Evolutionary conservation across 2,329 filamentous ascomycete species (phyloP).

Genomic region (Aspergillus candidus): DNA sequence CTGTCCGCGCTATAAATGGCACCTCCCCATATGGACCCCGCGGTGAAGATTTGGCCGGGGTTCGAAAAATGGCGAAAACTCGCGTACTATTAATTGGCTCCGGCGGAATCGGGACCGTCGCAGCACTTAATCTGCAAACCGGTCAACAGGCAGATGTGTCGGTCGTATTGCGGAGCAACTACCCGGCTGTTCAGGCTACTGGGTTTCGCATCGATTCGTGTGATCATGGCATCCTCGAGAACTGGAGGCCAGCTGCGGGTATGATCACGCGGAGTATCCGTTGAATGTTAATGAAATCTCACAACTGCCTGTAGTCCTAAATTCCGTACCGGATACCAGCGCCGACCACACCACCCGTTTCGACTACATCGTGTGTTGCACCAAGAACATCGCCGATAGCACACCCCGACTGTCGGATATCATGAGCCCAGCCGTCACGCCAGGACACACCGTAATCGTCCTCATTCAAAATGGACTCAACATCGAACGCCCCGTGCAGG

Average conservation of each 20-base stretch:
- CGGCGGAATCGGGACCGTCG: slow-evolving; percentile 53
- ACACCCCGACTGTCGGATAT: slow-evolving; percentile 45
- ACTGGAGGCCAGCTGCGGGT: slow-evolving; percentile 45
- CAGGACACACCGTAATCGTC: slow-evolving; percentile 48
- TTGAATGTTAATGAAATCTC: not conserved
- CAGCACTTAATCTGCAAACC: slow-evolving; percentile 49
- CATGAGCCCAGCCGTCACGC: slow-evolving; percentile 48
- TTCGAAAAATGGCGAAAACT: slow-evolving; percentile 20
- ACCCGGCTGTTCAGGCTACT: slow-evolving; percentile 38
- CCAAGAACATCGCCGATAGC: slow-evolving; percentile 55
- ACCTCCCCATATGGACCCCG: too few species aligned
- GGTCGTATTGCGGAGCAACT: slow-evolving; percentile 53
- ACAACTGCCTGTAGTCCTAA: slow-evolving; percentile 34
- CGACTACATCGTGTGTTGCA: slow-evolving; percentile 55
- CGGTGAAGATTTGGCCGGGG: too few species aligned
- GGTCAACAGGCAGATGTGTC: slow-evolving; percentile 50
- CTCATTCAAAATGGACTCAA: slow-evolving; percentile 60
- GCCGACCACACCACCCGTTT: slow-evolving; percentile 25
- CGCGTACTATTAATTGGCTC: slow-evolving; percentile 50
- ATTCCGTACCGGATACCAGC: slow-evolving; percentile 25
- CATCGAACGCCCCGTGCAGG: slow-evolving; percentile 51
- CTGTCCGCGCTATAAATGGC: too few species aligned
- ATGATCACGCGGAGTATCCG: not conserved
- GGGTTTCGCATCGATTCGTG: slow-evolving; percentile 53
- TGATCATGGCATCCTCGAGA: slow-evolving; percentile 48